Conservation (phyloP, 2,329 filamentous ascomycete genomes). For the Penicillium sp. region DNA sequence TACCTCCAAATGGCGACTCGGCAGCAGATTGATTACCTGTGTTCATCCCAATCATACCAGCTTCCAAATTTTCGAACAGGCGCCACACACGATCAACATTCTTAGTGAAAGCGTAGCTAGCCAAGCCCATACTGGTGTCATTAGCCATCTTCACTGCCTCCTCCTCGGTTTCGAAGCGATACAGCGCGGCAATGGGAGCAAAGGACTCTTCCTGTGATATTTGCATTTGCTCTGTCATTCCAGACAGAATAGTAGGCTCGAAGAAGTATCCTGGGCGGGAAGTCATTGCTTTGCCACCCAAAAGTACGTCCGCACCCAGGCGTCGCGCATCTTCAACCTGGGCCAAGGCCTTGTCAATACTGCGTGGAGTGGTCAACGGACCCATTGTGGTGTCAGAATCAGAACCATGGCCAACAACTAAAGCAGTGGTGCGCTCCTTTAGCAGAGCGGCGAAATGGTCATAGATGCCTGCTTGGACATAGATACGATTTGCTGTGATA, state of each 20-base stretch:
- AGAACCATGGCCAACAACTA: constrained; percentile 62
- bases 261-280: constrained; percentile 67
- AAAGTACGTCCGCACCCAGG: constrained; percentile 61
- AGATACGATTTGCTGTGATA: constrained; percentile 46
- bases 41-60: constrained; percentile 68
- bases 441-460: constrained; percentile 57
- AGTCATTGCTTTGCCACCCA: constrained; percentile 53
- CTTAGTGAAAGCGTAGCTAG: constrained; percentile 68
- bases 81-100: constrained; percentile 65
- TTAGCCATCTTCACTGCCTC: constrained; percentile 61
- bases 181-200: constrained; percentile 62
- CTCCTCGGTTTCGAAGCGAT: constrained; percentile 64
- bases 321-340: constrained; percentile 65
- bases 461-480: constrained; percentile 44
- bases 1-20: constrained; percentile 65
- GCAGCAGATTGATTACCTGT: constrained; percentile 64
- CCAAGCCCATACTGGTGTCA: constrained; percentile 63
- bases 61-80: constrained; percentile 65
- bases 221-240: constrained; percentile 58
- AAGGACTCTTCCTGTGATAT: constrained; percentile 63
- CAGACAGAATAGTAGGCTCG: constrained; percentile 63
- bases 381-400: constrained; percentile 57
- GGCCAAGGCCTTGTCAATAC: constrained; percentile 53
- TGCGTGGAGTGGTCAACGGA: constrained; percentile 57
- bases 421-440: constrained; percentile 50